Conservation (phyloP, 2,329 filamentous ascomycete genomes). For the Teratosphaeria nubilosa region DNA sequence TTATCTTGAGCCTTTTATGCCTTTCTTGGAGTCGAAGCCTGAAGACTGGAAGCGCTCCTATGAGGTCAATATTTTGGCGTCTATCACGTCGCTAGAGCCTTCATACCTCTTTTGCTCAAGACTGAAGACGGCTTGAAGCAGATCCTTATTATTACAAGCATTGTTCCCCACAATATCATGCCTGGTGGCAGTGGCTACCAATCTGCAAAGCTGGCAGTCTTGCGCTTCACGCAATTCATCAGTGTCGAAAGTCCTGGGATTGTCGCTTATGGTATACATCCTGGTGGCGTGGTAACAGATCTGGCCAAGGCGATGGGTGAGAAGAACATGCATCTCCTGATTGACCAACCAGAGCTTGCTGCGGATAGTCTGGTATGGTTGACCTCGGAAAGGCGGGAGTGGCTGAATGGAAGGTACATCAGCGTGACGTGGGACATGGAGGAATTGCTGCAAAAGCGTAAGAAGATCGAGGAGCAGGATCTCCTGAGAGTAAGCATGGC, state of each 20-base stretch:
- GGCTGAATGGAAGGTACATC: slow-evolving; percentile 29
- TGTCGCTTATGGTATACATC: slow-evolving; percentile 33
- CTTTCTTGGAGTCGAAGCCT: slow-evolving; percentile 18
- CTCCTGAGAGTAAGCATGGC: not conserved
- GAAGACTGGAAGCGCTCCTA: slow-evolving; percentile 39
- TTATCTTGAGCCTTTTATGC: slow-evolving; percentile 7
- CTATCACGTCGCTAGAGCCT: slow-evolving; percentile 26
- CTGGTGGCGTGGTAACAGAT: slow-evolving; percentile 36
- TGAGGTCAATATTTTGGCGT: slow-evolving; percentile 41
- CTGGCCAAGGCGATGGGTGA: slow-evolving; percentile 27
- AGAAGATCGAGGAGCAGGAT: not conserved
- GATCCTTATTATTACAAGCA: slow-evolving; percentile 32
- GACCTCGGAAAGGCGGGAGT: slow-evolving; percentile 24
- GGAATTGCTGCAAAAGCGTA: slow-evolving; percentile 17
- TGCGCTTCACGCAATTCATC: slow-evolving; percentile 37
- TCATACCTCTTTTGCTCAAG: slow-evolving; percentile 38
- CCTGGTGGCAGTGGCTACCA: slow-evolving; percentile 37
- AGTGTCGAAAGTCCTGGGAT: slow-evolving; percentile 35
- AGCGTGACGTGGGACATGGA: slow-evolving; percentile 31
- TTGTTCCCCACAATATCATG: slow-evolving; percentile 27
- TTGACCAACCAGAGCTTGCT: slow-evolving; percentile 23
- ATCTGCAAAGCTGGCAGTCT: slow-evolving; percentile 35
- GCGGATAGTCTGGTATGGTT: slow-evolving; percentile 24
- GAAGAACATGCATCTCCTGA: slow-evolving; percentile 10
- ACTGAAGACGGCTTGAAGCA: slow-evolving; percentile 30